A percentile compares a stretch with the other conserved stretches of the same genome.
phyloP scores from a whole-genome alignment of 306 rosid genomes.

The Cucumis melo region DNA sequence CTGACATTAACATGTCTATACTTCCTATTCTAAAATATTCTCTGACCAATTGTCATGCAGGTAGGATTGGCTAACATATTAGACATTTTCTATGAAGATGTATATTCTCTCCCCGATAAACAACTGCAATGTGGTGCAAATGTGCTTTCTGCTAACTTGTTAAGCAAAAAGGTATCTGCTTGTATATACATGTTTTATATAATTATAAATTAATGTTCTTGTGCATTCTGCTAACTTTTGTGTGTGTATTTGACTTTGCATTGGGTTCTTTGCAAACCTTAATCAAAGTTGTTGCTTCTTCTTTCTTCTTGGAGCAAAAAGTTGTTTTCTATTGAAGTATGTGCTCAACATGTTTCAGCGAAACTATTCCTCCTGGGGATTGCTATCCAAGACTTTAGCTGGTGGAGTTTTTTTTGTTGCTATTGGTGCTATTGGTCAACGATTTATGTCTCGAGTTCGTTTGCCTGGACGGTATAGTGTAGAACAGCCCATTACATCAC shows the following conservation, averaged over 20 bases:
- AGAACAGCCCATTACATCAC: constrained; percentile 33
- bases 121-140: constrained; percentile 44
- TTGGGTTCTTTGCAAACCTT: not conserved
- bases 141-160: constrained; percentile 30
- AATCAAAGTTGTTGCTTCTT: not conserved
- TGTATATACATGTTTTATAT: not conserved
- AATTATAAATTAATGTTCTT: not conserved
- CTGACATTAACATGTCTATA: not conserved
- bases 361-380: constrained; percentile 29
- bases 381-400: constrained; percentile 42
- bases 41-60: constrained; percentile 26
- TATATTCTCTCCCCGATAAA: constrained; percentile 51
- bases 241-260: not conserved
- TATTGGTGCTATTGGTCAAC: constrained; percentile 46
- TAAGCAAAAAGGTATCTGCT: constrained; percentile 43
- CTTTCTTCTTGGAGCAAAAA: not conserved
- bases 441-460: constrained; percentile 28
- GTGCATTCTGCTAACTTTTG: constrained; percentile 27
- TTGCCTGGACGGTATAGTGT: constrained; percentile 25
- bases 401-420: constrained; percentile 63
- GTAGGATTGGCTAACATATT: constrained; percentile 59
- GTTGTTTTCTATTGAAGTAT: not conserved
- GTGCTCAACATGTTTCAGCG: constrained; percentile 30
- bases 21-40: not conserved
- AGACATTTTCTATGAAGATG: constrained; percentile 76